Evolutionary conservation across 2,329 filamentous ascomycete genomes (phyloP).

Genomic region (Trichoderma guizhouense): DNA sequence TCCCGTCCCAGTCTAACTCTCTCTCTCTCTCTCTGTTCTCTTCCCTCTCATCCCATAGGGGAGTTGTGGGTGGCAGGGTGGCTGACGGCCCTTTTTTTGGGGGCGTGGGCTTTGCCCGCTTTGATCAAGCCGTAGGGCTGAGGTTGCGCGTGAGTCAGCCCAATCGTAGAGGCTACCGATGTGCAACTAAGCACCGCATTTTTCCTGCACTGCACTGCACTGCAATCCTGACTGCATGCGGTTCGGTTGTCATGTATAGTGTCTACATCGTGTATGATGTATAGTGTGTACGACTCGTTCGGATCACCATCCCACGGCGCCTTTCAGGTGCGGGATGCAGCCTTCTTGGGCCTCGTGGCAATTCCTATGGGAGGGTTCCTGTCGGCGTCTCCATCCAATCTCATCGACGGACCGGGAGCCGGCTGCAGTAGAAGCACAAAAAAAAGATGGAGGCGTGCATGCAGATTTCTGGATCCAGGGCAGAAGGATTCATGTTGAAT

Average conservation of each 20-base stretch:
- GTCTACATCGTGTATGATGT: neutral
- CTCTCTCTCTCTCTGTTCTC: neutral
- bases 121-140: constrained; percentile 12
- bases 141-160: constrained; percentile 12
- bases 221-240: neutral
- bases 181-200: neutral
- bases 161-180: constrained; percentile 10
- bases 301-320: neutral
- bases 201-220: neutral
- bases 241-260: neutral
- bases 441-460: neutral
- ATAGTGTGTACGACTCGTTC: neutral
- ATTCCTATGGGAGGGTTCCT: constrained; percentile 2
- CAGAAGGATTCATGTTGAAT: neutral
- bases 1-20: neutral
- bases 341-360: constrained; percentile 2
- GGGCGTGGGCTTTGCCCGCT: neutral
- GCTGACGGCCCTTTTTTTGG: constrained; percentile 7
- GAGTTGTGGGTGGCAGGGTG: neutral
- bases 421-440: neutral
- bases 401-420: constrained; percentile 9
- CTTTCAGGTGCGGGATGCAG: neutral
- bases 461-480: neutral
- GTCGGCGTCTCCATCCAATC: constrained; percentile 17
- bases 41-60: neutral